Percentiles rank a stretch among this genome's conserved stretches.
Conservation (phyloP, 495 filamentous ascomycete species). For the Xylaria bambusicola region DNA sequence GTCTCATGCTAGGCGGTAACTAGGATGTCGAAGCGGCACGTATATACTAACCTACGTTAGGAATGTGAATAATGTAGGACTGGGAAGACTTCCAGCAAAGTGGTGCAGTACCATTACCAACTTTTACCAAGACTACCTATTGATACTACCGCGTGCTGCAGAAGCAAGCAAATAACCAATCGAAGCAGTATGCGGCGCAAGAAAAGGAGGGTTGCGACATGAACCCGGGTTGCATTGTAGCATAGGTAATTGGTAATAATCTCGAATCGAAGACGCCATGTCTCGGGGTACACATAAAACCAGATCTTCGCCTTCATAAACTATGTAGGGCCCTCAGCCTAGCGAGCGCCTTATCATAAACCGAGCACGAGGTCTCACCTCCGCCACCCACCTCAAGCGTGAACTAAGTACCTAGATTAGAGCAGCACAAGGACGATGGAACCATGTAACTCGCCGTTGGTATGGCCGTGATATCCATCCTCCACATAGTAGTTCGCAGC, state of each 20-base stretch:
- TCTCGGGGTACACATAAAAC: not conserved
- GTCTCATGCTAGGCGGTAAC: not conserved
- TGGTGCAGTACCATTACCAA: no score
- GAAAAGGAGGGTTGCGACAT: not conserved
- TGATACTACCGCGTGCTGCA: no score
- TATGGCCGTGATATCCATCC: constrained; percentile 2
- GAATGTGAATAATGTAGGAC: constrained; percentile 1
- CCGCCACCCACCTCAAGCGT: not conserved
- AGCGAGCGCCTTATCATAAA: not conserved
- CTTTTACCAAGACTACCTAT: no score
- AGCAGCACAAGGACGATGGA: not conserved
- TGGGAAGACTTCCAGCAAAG: no score
- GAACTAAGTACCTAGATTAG: not conserved
- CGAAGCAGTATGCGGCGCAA: not conserved
- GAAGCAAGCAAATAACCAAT: no score
- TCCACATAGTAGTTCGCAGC: not conserved
- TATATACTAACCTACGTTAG: constrained; percentile 8
- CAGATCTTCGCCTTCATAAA: not conserved
- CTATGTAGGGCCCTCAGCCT: not conserved
- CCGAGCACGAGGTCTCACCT: not conserved
- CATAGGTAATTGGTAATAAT: not conserved
- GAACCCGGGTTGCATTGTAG: not conserved
- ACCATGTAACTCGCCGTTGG: not conserved
- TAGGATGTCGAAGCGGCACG: no score
- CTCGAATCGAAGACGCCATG: not conserved